These are phyloP conservation scores for Myxozyma sirexii DNA, from an alignment of 805 yeast genomes.

Conservation along the genomic window DNA sequence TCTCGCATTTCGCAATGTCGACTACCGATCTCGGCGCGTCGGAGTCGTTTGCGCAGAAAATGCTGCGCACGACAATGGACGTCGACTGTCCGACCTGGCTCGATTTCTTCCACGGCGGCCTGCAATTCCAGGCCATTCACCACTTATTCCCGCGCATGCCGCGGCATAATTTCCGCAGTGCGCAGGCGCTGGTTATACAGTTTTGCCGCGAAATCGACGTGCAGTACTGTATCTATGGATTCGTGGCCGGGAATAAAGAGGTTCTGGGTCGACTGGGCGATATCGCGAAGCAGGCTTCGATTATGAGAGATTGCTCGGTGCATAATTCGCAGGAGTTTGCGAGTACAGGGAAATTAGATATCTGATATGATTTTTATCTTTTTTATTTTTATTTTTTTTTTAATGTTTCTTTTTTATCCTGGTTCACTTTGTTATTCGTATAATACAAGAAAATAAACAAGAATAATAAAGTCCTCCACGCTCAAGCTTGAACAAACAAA, in stretches of 20 bases:
- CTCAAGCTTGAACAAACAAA: too few relatives aligned
- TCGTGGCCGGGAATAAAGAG: constrained; percentile 71
- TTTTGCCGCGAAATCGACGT: constrained; percentile 79
- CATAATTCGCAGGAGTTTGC: constrained; percentile 58
- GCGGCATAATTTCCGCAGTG: constrained; percentile 78
- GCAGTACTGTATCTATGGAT: constrained; percentile 81
- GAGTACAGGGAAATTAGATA: constrained; percentile 15
- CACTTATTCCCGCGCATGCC: constrained; percentile 89
- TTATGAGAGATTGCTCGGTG: constrained; percentile 72
- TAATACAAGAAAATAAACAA: too few relatives aligned
- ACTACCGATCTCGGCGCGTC: constrained; percentile 81
- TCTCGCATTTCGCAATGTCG: constrained; percentile 92
- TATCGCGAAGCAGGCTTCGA: constrained; percentile 75
- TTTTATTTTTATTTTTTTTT: not conserved
- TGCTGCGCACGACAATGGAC: constrained; percentile 90
- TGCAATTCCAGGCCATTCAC: constrained; percentile 89
- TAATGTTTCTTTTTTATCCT: not conserved
- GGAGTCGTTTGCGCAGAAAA: constrained; percentile 79
- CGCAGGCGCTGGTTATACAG: constrained; percentile 69
- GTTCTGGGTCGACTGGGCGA: constrained; percentile 72
- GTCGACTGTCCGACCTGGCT: constrained; percentile 93
- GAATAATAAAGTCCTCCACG: too few relatives aligned
- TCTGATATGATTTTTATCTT: not conserved
- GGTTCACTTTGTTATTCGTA: not conserved
- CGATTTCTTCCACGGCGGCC: constrained; percentile 88